A percentile compares a stretch with the other conserved stretches of the same genome.
Evolutionary conservation across 768 basidiomycete genomes (phyloP).

Genomic region (Amanita fuliginea): DNA sequence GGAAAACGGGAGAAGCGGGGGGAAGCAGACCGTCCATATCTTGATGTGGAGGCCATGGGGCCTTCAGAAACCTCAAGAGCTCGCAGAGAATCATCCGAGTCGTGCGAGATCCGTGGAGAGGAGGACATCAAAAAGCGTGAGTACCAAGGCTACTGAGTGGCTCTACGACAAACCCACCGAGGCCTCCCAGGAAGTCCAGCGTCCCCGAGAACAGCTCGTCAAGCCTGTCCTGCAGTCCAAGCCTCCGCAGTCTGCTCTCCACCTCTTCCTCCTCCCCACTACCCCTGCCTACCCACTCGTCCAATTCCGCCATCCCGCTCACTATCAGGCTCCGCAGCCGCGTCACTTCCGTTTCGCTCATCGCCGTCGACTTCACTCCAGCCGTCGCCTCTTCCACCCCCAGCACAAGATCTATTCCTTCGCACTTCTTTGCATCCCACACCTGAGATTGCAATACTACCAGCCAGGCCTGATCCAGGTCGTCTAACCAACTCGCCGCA

Average conservation of each 20-base stretch:
- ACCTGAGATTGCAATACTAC: slow-evolving; percentile 50
- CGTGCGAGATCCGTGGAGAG: slow-evolving; percentile 33
- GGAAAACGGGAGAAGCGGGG: not conserved
- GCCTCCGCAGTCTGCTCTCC: slow-evolving; percentile 28
- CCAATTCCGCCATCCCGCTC: slow-evolving; percentile 44
- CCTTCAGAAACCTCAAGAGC: slow-evolving; percentile 72
- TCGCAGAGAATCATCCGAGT: slow-evolving; percentile 67
- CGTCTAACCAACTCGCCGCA: slow-evolving; percentile 57
- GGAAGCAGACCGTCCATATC: slow-evolving; percentile 23
- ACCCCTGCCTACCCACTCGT: slow-evolving; percentile 50
- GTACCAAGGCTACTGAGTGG: slow-evolving; percentile 3
- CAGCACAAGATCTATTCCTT: slow-evolving; percentile 23
- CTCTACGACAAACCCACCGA: slow-evolving; percentile 20
- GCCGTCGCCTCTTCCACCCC: slow-evolving; percentile 23
- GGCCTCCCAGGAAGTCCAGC: slow-evolving; percentile 45
- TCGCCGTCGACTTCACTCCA: slow-evolving; percentile 30
- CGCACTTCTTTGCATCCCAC: slow-evolving; percentile 47
- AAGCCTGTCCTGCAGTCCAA: slow-evolving; percentile 51
- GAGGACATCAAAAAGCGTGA: slow-evolving; percentile 24
- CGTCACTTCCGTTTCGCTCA: slow-evolving; percentile 63
- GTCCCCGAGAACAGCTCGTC: slow-evolving; percentile 54
- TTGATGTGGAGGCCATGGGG: slow-evolving; percentile 24
- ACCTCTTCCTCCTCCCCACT: slow-evolving; percentile 18
- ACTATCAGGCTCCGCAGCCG: slow-evolving; percentile 60
- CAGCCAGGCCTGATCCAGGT: slow-evolving; percentile 68